Evolutionary conservation across 106 monocot genomes (phyloP).

Genomic region (Gastrodia elata): DNA sequence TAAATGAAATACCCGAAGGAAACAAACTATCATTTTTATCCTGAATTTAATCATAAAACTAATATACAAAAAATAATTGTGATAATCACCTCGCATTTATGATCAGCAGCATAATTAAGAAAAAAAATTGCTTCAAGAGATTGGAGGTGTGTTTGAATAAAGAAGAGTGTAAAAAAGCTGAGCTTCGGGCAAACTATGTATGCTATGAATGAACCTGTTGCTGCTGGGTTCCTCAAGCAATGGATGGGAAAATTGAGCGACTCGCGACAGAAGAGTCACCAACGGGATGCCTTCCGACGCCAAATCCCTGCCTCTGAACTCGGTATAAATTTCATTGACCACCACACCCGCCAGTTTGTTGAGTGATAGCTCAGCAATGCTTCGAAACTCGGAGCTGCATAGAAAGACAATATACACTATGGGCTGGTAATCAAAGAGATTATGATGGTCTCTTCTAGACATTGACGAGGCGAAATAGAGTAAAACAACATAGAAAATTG

Average conservation of each 20-base stretch:
- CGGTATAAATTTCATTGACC: slow-evolving; percentile 31
- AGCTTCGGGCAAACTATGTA: slow-evolving; percentile 56
- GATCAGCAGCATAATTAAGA: too few relatives aligned
- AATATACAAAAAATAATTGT: slow-evolving; percentile 2
- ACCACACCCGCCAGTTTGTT: slow-evolving; percentile 49
- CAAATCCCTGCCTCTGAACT: slow-evolving; percentile 11
- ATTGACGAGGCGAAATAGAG: too few relatives aligned
- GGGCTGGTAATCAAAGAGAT: too few relatives aligned
- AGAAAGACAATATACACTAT: too few relatives aligned
- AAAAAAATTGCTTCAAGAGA: neutral
- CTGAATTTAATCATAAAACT: neutral
- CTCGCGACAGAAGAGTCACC: slow-evolving; percentile 59
- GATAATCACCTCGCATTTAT: neutral
- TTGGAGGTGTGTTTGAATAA: slow-evolving; percentile 50
- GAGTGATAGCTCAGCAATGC: slow-evolving; percentile 46
- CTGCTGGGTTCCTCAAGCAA: slow-evolving; percentile 64
- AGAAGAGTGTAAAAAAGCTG: slow-evolving; percentile 74
- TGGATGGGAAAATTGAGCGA: slow-evolving; percentile 28
- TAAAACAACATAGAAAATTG: too few relatives aligned
- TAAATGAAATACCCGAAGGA: too few relatives aligned
- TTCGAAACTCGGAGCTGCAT: slow-evolving; percentile 67
- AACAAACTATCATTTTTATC: neutral
- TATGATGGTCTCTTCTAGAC: too few relatives aligned
- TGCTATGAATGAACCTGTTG: slow-evolving; percentile 61
- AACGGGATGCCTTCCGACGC: slow-evolving; percentile 35